Base-by-base conservation (phyloP, 441 rosid species). In the Theobroma grandiflorum region DNA sequence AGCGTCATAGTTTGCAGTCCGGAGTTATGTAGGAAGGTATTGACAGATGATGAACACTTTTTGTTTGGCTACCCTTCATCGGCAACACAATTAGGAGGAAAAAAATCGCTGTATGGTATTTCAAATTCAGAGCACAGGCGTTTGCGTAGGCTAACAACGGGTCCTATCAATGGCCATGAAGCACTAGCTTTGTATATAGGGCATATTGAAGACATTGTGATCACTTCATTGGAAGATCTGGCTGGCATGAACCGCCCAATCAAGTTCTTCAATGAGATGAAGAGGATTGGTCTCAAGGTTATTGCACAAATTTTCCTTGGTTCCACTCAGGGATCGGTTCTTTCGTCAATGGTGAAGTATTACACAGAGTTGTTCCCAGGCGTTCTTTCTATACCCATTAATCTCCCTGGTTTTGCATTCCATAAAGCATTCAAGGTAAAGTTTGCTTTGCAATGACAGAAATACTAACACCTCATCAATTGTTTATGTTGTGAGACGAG, bases 81-180 rank as follows among this genome's bases (percentile, higher is more conserved):
- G 22, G 80, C 81, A 0, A 7, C 11, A 33, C 63, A 49, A 26
- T 22, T 87, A 63, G 75, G 72, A 0, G 86, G 88, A 9, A 81
- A 50, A 75, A 83, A 75, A 61, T 83, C 88, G 18, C 47, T 85
- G 43, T 35, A 69, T 4, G 80, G 72, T 18, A 62, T 87, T 33
- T 74, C 89, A 5, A 38, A n/a, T 38, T 84, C 84, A 43, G 82
- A 87, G 33, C 89, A 84, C 78, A 83, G 63, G 65, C 78, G 82
- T 37, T 78, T 85, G 53, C 72, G 86, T 33, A 77, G 42, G 57
- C 69, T 86, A 45, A 83, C 82, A 0, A 71, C 80, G 1, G 6
- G 80, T 26, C 82, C 82, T 1, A 81, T 77, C 73, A 81, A 64
- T 45, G 87, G 89, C 15, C 80, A 81, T 1, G 81, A 83, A 14